Percentiles rank a stretch among this genome's conserved stretches.
phyloP scores from a whole-genome alignment of 306 rosid genomes.

The Crotalaria pallida region DNA sequence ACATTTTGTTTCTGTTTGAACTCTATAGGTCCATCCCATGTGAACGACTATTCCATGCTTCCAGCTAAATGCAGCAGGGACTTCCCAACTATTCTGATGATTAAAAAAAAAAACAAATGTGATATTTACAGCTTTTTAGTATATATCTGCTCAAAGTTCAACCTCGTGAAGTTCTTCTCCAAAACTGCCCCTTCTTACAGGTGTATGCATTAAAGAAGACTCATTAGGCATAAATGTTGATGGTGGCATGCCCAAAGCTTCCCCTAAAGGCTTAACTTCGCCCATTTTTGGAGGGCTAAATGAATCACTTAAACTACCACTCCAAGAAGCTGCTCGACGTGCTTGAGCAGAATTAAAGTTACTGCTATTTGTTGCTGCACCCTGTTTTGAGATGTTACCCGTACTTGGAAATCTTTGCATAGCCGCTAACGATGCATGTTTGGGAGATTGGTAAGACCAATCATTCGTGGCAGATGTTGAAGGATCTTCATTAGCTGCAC shows the following conservation, averaged over 20 bases:
- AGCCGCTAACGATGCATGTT: constrained; percentile 15
- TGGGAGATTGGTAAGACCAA: constrained; percentile 37
- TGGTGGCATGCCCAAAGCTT: constrained; percentile 47
- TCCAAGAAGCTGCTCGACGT: constrained; percentile 80
- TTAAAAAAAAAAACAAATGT: constrained; percentile 75
- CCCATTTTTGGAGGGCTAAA: constrained; percentile 34
- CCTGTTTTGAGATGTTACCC: constrained; percentile 42
- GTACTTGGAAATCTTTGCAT: constrained; percentile 64
- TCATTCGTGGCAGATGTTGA: constrained; percentile 43
- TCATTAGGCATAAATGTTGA: constrained; percentile 43
- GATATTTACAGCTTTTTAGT: constrained; percentile 66
- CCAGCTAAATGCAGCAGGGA: constrained; percentile 32
- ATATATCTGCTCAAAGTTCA: constrained; percentile 55
- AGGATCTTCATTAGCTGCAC: constrained; percentile 30
- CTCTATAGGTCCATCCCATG: constrained; percentile 35
- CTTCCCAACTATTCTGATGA: constrained; percentile 39
- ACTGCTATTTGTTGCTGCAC: constrained; percentile 16
- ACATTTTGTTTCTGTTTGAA: constrained; percentile 22
- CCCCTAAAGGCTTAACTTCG: constrained; percentile 46
- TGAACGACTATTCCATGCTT: constrained; percentile 17
- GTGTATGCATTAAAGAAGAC: constrained; percentile 26
- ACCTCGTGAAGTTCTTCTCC: constrained; percentile 84
- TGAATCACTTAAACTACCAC: constrained; percentile 44
- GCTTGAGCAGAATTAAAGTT: constrained; percentile 35
- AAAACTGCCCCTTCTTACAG: constrained; percentile 39